A percentile compares a stretch with the other conserved stretches of the same genome.
These are phyloP conservation scores for Penicillium diatomitis DNA, from an alignment of 495 filamentous ascomycete species.

Conservation along the genomic window DNA sequence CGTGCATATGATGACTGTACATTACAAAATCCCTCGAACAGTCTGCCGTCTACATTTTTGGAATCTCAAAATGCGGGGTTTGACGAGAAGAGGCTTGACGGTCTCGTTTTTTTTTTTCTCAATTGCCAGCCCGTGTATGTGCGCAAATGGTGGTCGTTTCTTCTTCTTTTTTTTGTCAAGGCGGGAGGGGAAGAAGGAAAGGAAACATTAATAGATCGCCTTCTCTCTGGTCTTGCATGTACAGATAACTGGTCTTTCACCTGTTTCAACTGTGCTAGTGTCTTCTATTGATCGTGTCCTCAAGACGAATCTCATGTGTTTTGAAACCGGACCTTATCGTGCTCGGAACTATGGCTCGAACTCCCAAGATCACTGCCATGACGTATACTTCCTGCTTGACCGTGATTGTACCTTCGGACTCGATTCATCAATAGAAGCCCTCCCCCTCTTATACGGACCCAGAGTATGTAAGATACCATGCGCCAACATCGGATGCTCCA, in stretches of 20 bases:
- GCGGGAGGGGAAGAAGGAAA: slow-evolving; percentile 16
- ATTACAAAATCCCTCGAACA: slow-evolving; percentile 3
- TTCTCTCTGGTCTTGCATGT: slow-evolving; percentile 34
- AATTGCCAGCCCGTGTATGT: slow-evolving; percentile 5
- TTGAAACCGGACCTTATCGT: slow-evolving; percentile 15
- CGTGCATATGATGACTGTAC: slow-evolving; percentile 17
- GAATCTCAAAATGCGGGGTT: slow-evolving; percentile 12
- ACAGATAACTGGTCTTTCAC: slow-evolving; percentile 43
- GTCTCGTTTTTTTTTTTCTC: background rate
- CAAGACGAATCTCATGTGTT: slow-evolving; percentile 29
- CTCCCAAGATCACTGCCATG: no score
- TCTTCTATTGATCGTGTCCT: slow-evolving; percentile 22
- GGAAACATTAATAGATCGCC: slow-evolving; percentile 21
- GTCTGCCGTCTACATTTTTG: slow-evolving; percentile 19
- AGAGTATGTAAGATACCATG: no score
- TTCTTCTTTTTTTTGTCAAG: slow-evolving; percentile 7
- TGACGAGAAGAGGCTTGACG: slow-evolving; percentile 1
- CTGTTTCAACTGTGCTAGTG: slow-evolving; percentile 34
- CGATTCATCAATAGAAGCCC: no score
- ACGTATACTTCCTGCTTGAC: no score
- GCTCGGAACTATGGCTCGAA: background rate
- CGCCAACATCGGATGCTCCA: no score
- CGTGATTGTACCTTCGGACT: no score
- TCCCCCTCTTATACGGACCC: no score
- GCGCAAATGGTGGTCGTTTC: slow-evolving; percentile 19